A percentile compares a stretch with the other conserved stretches of the same genome.
Conservation (phyloP, 345 rosid species). For the Rhodomyrtus tomentosa region DNA sequence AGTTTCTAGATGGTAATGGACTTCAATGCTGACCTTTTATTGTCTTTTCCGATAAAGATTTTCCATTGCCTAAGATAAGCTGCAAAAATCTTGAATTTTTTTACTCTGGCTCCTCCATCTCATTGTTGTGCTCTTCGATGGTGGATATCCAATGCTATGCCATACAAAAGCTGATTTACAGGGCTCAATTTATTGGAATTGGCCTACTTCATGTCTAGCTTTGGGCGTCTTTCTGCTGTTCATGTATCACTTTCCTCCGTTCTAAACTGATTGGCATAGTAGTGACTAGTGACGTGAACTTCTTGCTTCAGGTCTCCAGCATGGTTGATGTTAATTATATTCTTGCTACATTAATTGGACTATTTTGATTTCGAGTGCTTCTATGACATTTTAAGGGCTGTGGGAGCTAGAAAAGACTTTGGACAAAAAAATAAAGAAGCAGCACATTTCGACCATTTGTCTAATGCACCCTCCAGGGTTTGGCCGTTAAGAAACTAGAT, state of each 20-base stretch:
- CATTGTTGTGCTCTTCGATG: background rate
- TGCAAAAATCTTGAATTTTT: background rate
- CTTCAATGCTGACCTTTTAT: background rate
- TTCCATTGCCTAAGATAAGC: background rate
- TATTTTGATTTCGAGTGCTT: background rate
- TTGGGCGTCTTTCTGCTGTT: background rate
- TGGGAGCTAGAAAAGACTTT: background rate
- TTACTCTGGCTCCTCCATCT: background rate
- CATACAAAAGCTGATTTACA: background rate
- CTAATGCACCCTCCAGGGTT: background rate
- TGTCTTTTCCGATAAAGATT: background rate
- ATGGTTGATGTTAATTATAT: background rate
- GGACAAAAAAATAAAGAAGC: background rate
- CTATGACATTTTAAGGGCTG: background rate
- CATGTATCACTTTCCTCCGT: background rate
- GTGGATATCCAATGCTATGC: background rate
- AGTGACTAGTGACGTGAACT: background rate
- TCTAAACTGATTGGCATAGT: background rate
- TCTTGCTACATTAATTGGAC: background rate
- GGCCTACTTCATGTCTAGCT: background rate
- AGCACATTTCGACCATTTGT: background rate
- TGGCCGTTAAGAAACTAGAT: background rate
- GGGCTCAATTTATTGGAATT: background rate
- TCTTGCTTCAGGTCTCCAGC: background rate
- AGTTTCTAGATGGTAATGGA: background rate